Evolutionary conservation across 352 stramenopile genomes (phyloP), one percentile per base, ranked within the genome.

Genomic region (Saprolegnia parasitica): DNA sequence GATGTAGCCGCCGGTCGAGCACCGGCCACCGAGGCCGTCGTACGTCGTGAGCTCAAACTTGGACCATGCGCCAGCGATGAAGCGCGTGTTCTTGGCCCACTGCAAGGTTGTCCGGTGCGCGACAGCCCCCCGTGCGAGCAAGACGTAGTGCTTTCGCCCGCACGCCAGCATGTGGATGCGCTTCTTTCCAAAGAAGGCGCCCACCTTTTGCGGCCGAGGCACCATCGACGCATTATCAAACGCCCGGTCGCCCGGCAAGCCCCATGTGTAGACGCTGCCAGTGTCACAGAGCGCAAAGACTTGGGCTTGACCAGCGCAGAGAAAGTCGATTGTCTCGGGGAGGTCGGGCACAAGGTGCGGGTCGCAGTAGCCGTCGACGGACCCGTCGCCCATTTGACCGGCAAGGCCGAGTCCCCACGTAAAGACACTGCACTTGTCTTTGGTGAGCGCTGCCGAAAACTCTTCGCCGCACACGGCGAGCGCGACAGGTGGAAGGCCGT

Each of bases 171-270:
- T 26, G 5, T 37, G 56, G 4, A 65, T 21, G 6, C 56, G 56
- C 16, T 65, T 65, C n/a, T 65, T 65, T 3, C 56, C 56, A n/a
- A 65, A 65, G 56, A 65, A 65, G 5, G 56, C 56, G 5, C 24
- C 56, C n/a, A 65, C 56, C 42, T 65, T 32, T 52, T 65, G 13
- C 11, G 56, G 56, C 13, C 42, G 42, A 49, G 42, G 18, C 3
- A 15, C 13, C 42, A 49, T 49, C 3, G 42, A 15, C 16, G 35
- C n/a, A n/a, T 26, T 26, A 20, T 65, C 56, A 21, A 47, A 37
- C 32, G 56, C 56, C n/a, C 39, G 56, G 16, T 65, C 56, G 5
- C 56, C 56, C 20, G 56, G 56, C 39, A 65, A 32, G 4, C 56
- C 56, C 56, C 56, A 65, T n/a, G 56, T 65, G 11, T 32, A 65